Percentiles rank a stretch among this genome's conserved stretches.
These are phyloP conservation scores for Diaporthe capsici DNA, from an alignment of 2,329 filamentous ascomycete genomes.

Conservation along the genomic window DNA sequence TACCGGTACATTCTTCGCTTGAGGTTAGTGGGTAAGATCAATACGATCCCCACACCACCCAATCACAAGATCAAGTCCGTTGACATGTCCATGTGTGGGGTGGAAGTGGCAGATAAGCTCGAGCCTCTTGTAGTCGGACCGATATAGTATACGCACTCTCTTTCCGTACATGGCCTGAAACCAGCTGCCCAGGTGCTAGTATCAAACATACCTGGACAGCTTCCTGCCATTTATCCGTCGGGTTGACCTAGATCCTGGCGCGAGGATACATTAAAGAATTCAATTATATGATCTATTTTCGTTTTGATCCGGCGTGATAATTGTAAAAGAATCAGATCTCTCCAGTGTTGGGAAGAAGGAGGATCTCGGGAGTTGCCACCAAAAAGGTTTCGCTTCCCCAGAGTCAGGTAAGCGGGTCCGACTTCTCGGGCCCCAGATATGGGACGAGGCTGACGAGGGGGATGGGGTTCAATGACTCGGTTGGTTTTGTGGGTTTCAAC, in stretches of 20 bases:
- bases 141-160: background rate
- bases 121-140: constrained; percentile 1
- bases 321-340: background rate
- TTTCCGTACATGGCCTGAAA: background rate
- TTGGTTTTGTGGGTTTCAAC: constrained; percentile 3
- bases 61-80: background rate
- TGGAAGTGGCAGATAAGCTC: constrained; percentile 13
- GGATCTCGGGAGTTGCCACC: background rate
- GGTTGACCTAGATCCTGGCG: background rate
- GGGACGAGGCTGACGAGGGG: constrained; percentile 6
- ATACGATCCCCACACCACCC: constrained; percentile 13
- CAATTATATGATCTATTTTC: too few relatives aligned
- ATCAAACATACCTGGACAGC: background rate
- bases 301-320: background rate
- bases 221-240: background rate
- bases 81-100: background rate
- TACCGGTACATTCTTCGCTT: background rate
- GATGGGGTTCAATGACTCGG: constrained; percentile 6
- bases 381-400: constrained; percentile 4
- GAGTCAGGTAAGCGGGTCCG: constrained; percentile 28
- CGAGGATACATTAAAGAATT: too few relatives aligned
- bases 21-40: constrained; percentile 13
- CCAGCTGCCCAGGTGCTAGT: background rate
- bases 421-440: background rate
- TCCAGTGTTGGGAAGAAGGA: background rate